Conservation (phyloP, 306 rosid species). For the Hippophae tibetana region DNA sequence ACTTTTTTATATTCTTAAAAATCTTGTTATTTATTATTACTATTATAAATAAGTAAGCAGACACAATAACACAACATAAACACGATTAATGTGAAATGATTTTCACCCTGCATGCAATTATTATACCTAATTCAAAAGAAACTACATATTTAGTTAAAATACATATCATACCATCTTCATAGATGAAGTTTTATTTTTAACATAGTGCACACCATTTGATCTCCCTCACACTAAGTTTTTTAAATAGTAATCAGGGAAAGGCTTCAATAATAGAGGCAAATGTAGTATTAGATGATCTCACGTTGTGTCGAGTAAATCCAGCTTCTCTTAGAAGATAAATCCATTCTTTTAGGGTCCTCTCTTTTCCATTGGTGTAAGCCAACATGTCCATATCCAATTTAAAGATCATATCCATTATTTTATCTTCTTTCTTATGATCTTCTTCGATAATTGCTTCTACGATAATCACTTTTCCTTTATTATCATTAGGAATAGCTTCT, state of each 20-base stretch:
- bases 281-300: constrained; percentile 21
- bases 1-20: no score
- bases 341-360: constrained; percentile 50
- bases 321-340: constrained; percentile 38
- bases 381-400: constrained; percentile 55
- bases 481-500: constrained; percentile 38
- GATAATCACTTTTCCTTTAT: constrained; percentile 47
- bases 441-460: constrained; percentile 34
- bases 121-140: no score
- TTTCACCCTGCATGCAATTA: no score
- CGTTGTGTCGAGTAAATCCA: constrained; percentile 31
- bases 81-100: no score
- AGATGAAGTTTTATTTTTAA: no score
- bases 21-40: no score
- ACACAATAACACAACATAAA: no score
- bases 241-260: constrained; percentile 13
- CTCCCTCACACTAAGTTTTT: no score
- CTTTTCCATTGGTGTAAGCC: constrained; percentile 56
- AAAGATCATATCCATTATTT: constrained; percentile 29
- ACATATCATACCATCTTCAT: no score
- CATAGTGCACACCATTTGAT: no score
- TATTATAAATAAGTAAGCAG: no score
- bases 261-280: constrained; percentile 41
- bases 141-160: no score
- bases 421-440: background rate